Percentiles rank a stretch among this genome's conserved stretches.
Evolutionary conservation across 2,329 filamentous ascomycete species (phyloP).

Genomic region (Colletotrichum tropicale): DNA sequence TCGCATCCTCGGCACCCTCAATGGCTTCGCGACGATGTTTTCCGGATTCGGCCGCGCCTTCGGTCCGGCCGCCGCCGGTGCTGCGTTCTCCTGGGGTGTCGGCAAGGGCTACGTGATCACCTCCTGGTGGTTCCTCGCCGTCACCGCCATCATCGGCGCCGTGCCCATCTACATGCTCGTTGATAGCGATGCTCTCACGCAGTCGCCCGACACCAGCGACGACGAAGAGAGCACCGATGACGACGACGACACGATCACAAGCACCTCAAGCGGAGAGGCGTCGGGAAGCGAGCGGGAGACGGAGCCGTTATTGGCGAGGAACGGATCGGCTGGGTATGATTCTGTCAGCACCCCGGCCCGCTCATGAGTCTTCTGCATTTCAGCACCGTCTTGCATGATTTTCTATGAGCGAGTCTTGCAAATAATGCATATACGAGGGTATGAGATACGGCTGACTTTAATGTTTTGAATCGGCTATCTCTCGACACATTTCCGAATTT

Average conservation of each 20-base stretch:
- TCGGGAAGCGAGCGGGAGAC: neutral
- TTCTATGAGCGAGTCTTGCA: neutral
- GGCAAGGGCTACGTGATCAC: constrained; percentile 77
- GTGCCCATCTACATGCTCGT: constrained; percentile 77
- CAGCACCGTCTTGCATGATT: neutral
- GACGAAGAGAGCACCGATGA: constrained; percentile 32
- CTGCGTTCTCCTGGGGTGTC: constrained; percentile 77
- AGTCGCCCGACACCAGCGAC: constrained; percentile 33
- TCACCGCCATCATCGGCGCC: constrained; percentile 67
- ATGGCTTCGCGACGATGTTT: constrained; percentile 86
- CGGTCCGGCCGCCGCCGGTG: constrained; percentile 78
- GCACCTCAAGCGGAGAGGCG: neutral
- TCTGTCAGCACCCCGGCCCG: neutral
- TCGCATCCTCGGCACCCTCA: constrained; percentile 86
- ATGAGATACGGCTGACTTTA: neutral
- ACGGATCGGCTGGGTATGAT: neutral
- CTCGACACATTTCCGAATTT: neutral
- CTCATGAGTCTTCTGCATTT: neutral
- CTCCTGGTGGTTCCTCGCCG: constrained; percentile 80
- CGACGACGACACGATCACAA: constrained; percentile 24
- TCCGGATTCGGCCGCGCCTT: constrained; percentile 79
- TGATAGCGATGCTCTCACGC: constrained; percentile 71
- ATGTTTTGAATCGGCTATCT: neutral
- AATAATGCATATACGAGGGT: neutral
- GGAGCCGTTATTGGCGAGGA: constrained; percentile 7